Base-by-base conservation (phyloP, 78 protist species). In the Emiliania huxleyi region DNA sequence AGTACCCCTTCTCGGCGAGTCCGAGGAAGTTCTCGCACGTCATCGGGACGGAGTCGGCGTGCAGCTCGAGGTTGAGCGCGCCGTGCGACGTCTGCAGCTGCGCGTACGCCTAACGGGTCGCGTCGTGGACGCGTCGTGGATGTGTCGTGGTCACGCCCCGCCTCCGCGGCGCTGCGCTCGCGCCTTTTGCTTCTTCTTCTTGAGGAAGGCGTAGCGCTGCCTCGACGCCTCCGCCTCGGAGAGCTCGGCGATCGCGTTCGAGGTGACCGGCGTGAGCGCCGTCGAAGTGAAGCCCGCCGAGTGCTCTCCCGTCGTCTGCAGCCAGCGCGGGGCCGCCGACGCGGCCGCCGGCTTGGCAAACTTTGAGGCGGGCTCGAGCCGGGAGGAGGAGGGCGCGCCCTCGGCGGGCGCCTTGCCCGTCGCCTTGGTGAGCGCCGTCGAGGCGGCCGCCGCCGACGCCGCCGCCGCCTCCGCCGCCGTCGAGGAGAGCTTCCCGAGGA, bases 11-110 rank as follows among this genome's bases (percentile, higher is more conserved):
- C n/a, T 69, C 52, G 55, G 29, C 0, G n/a, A 87, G 48, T 23
- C 0, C 4, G 33, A 93, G 8, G 48, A 93, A 93, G 56, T 93
- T 93, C 43, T 93, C 94, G 22, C 92, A 87, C 43, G 94, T 93
- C n/a, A 2, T 44, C 18, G 94, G 94, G 26, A 23, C 93, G 23
- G 15, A 1, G 19, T 69, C 93, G 84, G 12, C 55, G 77, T 91
- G 88, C 21, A 91, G 26, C 69, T 91, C 93, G 35, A 91, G 38
- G 43, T 91, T 91, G 44, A 91, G 55, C 4, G 0, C 29, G 38
- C 93, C 93, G 21, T 45, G 90, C n/a, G 40, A 8, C 2, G 93
- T 91, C 0, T 2, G 25, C 21, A 91, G 52, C 89, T 42, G 81
- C 21, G 29, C 93, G 62, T 91, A 91, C 37, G 26, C n/a, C n/a